Conservation (phyloP, 2,329 filamentous ascomycete genomes). For the Penicillium sp. region DNA sequence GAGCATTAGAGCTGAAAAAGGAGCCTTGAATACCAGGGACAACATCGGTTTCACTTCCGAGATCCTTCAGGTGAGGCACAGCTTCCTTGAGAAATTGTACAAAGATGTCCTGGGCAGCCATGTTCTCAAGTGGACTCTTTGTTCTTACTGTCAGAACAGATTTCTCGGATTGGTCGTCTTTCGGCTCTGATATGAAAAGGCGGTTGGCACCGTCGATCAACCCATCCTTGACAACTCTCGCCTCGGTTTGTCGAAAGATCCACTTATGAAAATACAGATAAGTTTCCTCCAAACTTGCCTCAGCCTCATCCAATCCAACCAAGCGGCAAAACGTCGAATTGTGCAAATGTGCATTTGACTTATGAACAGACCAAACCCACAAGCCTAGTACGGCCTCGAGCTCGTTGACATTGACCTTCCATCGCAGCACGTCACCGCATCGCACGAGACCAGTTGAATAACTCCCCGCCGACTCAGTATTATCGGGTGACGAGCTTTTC, state of each 20-base stretch:
- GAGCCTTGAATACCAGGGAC: constrained; percentile 12
- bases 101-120: constrained; percentile 39
- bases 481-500: neutral
- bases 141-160: constrained; percentile 27
- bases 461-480: constrained; percentile 3
- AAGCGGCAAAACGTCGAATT: constrained; percentile 20
- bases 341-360: constrained; percentile 18
- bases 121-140: constrained; percentile 22
- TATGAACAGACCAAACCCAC: constrained; percentile 34
- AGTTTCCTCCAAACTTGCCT: constrained; percentile 23
- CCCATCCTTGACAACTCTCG: constrained; percentile 19
- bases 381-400: constrained; percentile 37
- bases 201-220: constrained; percentile 17
- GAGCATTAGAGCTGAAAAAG: constrained; percentile 19
- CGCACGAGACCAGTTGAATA: constrained; percentile 20
- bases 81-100: constrained; percentile 28
- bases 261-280: constrained; percentile 34
- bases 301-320: constrained; percentile 21
- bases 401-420: constrained; percentile 26
- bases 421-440: constrained; percentile 25
- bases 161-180: constrained; percentile 4
- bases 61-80: constrained; percentile 6
- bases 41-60: constrained; percentile 22
- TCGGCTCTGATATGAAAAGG: constrained; percentile 23
- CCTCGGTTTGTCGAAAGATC: constrained; percentile 30